Percentiles rank a stretch among this genome's conserved stretches.
phyloP scores from a whole-genome alignment of 2,329 filamentous ascomycete species.

The Monosporascus sp. region DNA sequence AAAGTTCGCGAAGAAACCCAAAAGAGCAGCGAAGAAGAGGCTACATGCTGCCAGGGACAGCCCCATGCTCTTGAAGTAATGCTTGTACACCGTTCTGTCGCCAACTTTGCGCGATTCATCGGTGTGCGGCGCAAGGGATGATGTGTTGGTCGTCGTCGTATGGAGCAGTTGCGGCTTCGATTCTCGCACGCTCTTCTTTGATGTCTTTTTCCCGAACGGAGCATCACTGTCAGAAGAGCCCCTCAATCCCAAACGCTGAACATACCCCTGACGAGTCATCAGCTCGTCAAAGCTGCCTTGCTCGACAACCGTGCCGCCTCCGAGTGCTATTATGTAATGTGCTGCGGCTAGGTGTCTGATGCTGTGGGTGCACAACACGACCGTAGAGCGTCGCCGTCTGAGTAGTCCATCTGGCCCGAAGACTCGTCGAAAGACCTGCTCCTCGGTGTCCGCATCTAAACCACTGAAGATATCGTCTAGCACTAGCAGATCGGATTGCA shows the following conservation, averaged over 20 bases:
- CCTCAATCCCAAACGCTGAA: slow-evolving; percentile 15
- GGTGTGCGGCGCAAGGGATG: not conserved
- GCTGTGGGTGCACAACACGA: slow-evolving; percentile 35
- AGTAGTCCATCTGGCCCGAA: slow-evolving; percentile 25
- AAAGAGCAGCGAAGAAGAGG: slow-evolving; percentile 8
- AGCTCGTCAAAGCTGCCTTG: slow-evolving; percentile 37
- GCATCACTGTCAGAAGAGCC: slow-evolving; percentile 7
- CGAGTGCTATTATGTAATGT: slow-evolving; percentile 43
- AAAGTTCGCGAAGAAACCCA: slow-evolving; percentile 17
- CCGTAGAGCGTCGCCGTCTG: slow-evolving; percentile 15
- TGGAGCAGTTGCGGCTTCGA: not conserved
- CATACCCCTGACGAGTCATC: slow-evolving; percentile 20
- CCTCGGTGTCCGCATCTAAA: slow-evolving; percentile 28
- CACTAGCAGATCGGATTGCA: slow-evolving; percentile 23
- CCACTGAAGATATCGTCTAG: slow-evolving; percentile 33
- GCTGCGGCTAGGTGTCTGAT: slow-evolving; percentile 34
- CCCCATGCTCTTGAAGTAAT: slow-evolving; percentile 21
- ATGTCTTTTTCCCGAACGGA: slow-evolving; percentile 1
- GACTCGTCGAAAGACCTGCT: slow-evolving; percentile 25
- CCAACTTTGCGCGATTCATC: slow-evolving; percentile 11
- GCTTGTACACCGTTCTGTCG: slow-evolving; percentile 16
- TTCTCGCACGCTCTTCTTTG: not conserved
- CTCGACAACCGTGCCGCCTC: slow-evolving; percentile 36
- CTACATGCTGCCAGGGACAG: slow-evolving; percentile 1
- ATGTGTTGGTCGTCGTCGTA: not conserved